Base-by-base conservation (phyloP, 306 rosid genomes). In the Albizia julibrissin region DNA sequence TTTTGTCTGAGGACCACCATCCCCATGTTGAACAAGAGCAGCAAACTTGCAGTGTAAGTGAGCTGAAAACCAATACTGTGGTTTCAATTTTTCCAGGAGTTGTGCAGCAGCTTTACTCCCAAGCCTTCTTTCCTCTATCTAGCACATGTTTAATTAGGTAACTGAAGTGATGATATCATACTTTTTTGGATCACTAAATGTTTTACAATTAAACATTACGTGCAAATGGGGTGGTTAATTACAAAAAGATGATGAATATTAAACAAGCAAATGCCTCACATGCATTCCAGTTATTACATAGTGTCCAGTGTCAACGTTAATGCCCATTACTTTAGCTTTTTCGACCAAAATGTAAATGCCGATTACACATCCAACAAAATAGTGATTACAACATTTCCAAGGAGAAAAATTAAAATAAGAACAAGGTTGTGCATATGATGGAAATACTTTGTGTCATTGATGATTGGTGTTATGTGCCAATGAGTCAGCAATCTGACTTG, bases 31-130 rank as follows among this genome's bases (percentile, higher is more conserved):
- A 87, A 95, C 97, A 86, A 88, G 89, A 77, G 99, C 98, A 85
- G 99, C 82, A 87, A 95, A 93, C 83, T 91, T 95, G 90, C 98
- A 95, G 80, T 93, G 99, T 81, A 95, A 80, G 85, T 95, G 99
- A 69, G 98, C 99, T 24, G 98, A 93, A 91, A 93, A 95, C 99
- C 99, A 93, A 77, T 91, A 93, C 12, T 80, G 87, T 9, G 99
- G 98, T 87, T 86, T 95, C 86, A 95, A 72, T 85, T 92, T 93
- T 82, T 88, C 94, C 72, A 95, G 92, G 79, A 93, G 93, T 78
- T 88, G 85, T 74, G 98, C 91, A 72, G 96, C 94, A 78, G 98
- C 81, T 84, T 84, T 91, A 87, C 93, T 95, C 79, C 98, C 99
- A 37, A 93, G 94, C 69, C 83, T 92, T 84, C 84, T 88, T 84